Evolutionary conservation across 805 yeast genomes (phyloP).

Genomic region (Nakazawaea populi): DNA sequence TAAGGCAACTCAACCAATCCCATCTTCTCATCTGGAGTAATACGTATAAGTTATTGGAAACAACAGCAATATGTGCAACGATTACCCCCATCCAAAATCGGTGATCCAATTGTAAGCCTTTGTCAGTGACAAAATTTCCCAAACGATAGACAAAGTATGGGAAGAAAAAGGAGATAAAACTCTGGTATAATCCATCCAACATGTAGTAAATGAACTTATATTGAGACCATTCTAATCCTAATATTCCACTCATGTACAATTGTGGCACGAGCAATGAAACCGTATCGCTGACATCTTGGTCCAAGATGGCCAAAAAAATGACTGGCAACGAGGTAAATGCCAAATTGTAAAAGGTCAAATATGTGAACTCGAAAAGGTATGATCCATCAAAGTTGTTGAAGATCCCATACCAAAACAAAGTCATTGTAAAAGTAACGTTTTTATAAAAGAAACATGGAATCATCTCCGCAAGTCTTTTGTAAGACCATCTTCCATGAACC

Average conservation of each 20-base stretch:
- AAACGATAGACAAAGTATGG: constrained; percentile 52
- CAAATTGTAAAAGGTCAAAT: constrained; percentile 73
- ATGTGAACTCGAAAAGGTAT: constrained; percentile 73
- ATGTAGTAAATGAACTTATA: constrained; percentile 66
- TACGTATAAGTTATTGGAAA: constrained; percentile 62
- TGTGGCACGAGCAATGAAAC: constrained; percentile 72
- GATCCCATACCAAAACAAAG: constrained; percentile 78
- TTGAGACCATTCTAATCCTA: constrained; percentile 66
- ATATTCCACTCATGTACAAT: constrained; percentile 65
- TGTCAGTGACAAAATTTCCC: constrained; percentile 37
- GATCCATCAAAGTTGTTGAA: constrained; percentile 74
- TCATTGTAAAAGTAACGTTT: constrained; percentile 67
- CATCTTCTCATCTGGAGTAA: constrained; percentile 67
- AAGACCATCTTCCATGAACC: constrained; percentile 86
- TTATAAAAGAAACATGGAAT: constrained; percentile 78
- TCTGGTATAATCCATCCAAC: constrained; percentile 75
- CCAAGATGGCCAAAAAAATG: constrained; percentile 71
- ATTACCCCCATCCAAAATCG: constrained; percentile 67
- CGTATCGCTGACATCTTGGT: constrained; percentile 71
- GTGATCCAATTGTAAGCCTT: constrained; percentile 61
- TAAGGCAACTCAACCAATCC: constrained; percentile 68
- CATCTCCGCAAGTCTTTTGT: constrained; percentile 77
- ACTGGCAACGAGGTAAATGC: constrained; percentile 81
- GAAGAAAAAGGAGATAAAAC: constrained; percentile 65
- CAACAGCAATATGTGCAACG: constrained; percentile 61